Evolutionary conservation across 208 protist species (phyloP).

Genomic region (Tritrichomonas foetus): DNA sequence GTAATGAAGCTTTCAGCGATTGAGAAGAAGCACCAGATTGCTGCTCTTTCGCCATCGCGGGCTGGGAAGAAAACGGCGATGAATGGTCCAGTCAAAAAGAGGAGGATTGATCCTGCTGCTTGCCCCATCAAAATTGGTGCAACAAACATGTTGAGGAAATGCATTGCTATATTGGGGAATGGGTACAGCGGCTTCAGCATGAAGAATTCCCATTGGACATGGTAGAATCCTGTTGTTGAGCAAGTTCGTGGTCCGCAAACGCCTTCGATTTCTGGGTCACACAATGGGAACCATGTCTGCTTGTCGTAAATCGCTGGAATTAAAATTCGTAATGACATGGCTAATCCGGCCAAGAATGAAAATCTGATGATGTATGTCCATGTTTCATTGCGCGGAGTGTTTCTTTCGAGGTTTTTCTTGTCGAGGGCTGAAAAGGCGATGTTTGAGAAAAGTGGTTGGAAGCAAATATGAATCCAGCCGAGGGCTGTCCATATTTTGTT

Average conservation of each 20-base stretch:
- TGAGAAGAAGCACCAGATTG: constrained; percentile 46
- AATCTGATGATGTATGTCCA: not conserved
- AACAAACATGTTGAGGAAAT: constrained; percentile 40
- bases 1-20: not conserved
- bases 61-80: not conserved
- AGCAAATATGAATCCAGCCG: constrained; percentile 53
- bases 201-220: not conserved
- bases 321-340: not conserved
- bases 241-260: not conserved
- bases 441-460: constrained; percentile 54
- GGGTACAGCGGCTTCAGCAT: not conserved
- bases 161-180: not conserved
- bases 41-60: not conserved
- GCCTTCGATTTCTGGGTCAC: not conserved
- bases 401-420: not conserved
- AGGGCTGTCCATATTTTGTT: constrained; percentile 48
- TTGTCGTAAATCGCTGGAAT: not conserved
- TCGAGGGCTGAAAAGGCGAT: constrained; percentile 13
- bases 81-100: constrained; percentile 15
- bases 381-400: not conserved
- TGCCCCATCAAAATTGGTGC: not conserved
- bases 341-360: not conserved
- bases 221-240: not conserved
- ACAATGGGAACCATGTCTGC: not conserved
- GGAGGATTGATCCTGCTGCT: not conserved